phyloP scores from a whole-genome alignment of 192 early-diverging fungal genomes.

The Backusella tarrabulga region DNA sequence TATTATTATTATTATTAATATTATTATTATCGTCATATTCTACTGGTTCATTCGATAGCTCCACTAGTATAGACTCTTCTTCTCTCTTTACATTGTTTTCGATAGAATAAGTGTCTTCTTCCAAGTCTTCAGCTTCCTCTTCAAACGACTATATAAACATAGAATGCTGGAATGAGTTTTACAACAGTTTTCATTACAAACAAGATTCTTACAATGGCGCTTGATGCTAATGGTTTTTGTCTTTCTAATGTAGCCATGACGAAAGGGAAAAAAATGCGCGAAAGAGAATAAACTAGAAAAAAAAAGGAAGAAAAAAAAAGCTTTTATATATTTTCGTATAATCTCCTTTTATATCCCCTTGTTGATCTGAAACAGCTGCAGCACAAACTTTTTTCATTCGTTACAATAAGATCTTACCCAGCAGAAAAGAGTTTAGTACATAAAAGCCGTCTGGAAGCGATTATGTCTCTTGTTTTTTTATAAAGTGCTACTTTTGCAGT shows the following conservation, averaged over 20 bases:
- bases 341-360: not conserved
- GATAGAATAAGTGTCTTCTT: not conserved
- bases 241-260: conserved; percentile 19
- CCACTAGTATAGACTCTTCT: not conserved
- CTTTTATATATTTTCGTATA: not conserved
- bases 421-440: not conserved
- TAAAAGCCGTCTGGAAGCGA: not conserved
- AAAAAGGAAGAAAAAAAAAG: conserved; percentile 10
- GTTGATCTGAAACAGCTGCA: conserved; percentile 1
- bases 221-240: conserved; percentile 11
- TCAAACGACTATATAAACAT: not conserved
- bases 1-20: no score
- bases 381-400: not conserved
- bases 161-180: not conserved
- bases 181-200: not conserved
- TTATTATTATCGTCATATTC: not conserved
- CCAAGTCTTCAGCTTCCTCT: not conserved
- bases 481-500: not conserved
- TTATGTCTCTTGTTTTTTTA: not conserved
- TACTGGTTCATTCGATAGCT: not conserved
- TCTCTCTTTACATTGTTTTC: not conserved
- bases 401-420: not conserved
- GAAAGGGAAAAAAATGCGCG: not conserved
- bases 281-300: conserved; percentile 1
- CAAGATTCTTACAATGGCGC: not conserved